Conservation (phyloP, 805 yeast genomes). For the Ascoidea rubescens region DNA sequence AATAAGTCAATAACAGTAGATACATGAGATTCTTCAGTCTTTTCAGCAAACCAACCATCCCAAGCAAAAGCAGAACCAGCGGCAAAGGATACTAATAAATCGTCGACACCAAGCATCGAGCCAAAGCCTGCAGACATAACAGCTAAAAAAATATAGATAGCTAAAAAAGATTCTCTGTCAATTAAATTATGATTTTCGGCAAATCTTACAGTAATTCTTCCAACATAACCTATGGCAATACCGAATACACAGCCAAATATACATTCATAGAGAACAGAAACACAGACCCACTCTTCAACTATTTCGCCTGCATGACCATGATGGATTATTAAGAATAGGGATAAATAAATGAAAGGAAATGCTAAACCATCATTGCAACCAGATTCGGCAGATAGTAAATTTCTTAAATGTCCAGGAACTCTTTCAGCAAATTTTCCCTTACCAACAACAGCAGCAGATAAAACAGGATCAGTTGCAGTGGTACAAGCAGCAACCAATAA, state of each 20-base stretch:
- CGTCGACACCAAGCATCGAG: conserved; percentile 78
- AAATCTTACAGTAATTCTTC: conserved; percentile 57
- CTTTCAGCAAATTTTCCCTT: conserved; percentile 84
- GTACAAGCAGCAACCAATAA: conserved; percentile 74
- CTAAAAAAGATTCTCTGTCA: conserved; percentile 81
- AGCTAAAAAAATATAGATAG: conserved; percentile 71
- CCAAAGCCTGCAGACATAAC: conserved; percentile 84
- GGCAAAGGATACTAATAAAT: conserved; percentile 74
- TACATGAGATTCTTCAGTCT: conserved; percentile 75
- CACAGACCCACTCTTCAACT: conserved; percentile 65
- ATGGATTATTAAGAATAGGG: conserved; percentile 54
- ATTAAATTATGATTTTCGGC: conserved; percentile 59
- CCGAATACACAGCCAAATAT: conserved; percentile 69
- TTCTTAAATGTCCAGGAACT: conserved; percentile 86
- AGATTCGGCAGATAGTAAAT: conserved; percentile 71
- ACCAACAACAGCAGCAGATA: conserved; percentile 93
- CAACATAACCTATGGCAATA: conserved; percentile 50
- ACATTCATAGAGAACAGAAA: conserved; percentile 74
- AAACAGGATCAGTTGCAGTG: conserved; percentile 90
- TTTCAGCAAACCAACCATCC: conserved; percentile 81
- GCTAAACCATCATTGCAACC: conserved; percentile 96
- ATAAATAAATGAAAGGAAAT: conserved; percentile 71
- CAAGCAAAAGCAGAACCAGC: conserved; percentile 92
- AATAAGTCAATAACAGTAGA: conserved; percentile 82
- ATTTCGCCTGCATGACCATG: conserved; percentile 53